A percentile compares a stretch with the other conserved stretches of the same genome.
Evolutionary conservation across 2,329 filamentous ascomycete genomes (phyloP).

Genomic region (Colletotrichum phormii): DNA sequence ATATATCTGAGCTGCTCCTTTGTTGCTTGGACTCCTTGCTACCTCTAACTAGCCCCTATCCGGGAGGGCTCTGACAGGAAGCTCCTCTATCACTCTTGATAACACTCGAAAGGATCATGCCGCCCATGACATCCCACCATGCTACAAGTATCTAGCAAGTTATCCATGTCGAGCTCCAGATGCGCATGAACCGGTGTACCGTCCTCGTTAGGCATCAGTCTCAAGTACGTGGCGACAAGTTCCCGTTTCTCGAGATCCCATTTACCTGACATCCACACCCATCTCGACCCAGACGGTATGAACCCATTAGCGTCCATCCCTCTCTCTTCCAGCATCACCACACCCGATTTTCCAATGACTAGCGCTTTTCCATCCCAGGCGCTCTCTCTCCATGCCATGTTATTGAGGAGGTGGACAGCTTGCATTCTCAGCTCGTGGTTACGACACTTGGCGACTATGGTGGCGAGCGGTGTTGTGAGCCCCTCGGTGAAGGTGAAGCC

Average conservation of each 20-base stretch:
- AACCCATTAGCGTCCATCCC: conserved; percentile 32
- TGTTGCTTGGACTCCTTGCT: too few relatives aligned
- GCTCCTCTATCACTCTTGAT: background rate
- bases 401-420: conserved; percentile 25
- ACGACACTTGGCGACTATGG: conserved; percentile 37
- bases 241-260: conserved; percentile 32
- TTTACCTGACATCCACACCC: conserved; percentile 34
- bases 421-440: conserved; percentile 35
- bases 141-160: conserved; percentile 6
- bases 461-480: conserved; percentile 32
- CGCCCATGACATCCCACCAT: conserved; percentile 3
- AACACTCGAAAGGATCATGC: conserved; percentile 4
- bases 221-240: conserved; percentile 26
- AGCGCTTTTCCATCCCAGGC: conserved; percentile 35
- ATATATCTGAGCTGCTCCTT: too few relatives aligned
- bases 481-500: conserved; percentile 33
- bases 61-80: too few relatives aligned
- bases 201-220: conserved; percentile 17
- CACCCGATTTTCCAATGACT: conserved; percentile 34
- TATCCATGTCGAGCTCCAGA: conserved; percentile 26
- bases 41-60: too few relatives aligned
- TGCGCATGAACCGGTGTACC: conserved; percentile 1
- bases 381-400: conserved; percentile 35
- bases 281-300: conserved; percentile 32
- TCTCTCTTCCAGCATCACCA: conserved; percentile 37